These are phyloP conservation scores for Solanum sitiens DNA, from an alignment of 257 asterid genomes.

Conservation along the genomic window DNA sequence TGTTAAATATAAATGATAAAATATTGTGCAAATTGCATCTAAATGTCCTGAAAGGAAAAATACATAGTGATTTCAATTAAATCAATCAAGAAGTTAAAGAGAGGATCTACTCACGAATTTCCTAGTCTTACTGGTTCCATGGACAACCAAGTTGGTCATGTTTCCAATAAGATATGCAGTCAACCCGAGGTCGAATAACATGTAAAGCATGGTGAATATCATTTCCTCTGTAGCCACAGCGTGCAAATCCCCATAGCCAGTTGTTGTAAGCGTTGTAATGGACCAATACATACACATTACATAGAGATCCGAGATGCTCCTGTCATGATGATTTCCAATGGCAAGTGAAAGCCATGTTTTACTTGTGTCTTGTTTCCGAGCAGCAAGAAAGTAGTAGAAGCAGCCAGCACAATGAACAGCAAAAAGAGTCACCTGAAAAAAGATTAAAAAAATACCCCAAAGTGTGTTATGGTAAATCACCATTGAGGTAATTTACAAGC, in stretches of 20 bases:
- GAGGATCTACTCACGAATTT: slow-evolving; percentile 48
- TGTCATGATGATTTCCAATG: slow-evolving; percentile 7
- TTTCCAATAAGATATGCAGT: slow-evolving; percentile 71
- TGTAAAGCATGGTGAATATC: slow-evolving; percentile 43
- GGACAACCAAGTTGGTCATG: slow-evolving; percentile 86
- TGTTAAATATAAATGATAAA: neutral
- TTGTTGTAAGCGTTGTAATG: slow-evolving; percentile 50
- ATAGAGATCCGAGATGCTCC: slow-evolving; percentile 28
- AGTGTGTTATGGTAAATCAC: neutral
- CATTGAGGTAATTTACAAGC: neutral
- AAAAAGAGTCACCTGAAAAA: slow-evolving; percentile 56
- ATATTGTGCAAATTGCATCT: neutral
- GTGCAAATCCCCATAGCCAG: slow-evolving; percentile 74
- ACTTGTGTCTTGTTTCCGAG: slow-evolving; percentile 23
- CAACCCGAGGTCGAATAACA: slow-evolving; percentile 63
- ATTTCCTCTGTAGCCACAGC: slow-evolving; percentile 50
- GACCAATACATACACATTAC: slow-evolving; percentile 60
- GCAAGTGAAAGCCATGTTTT: slow-evolving; percentile 43
- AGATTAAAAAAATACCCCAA: neutral
- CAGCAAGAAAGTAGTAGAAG: slow-evolving; percentile 47
- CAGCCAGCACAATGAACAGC: slow-evolving; percentile 62
- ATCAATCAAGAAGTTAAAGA: neutral
- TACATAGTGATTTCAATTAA: neutral
- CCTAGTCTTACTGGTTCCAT: slow-evolving; percentile 62
- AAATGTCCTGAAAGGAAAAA: neutral